Evolutionary conservation across 495 filamentous ascomycete species (phyloP).

Genomic region (Penicillium paxilli): DNA sequence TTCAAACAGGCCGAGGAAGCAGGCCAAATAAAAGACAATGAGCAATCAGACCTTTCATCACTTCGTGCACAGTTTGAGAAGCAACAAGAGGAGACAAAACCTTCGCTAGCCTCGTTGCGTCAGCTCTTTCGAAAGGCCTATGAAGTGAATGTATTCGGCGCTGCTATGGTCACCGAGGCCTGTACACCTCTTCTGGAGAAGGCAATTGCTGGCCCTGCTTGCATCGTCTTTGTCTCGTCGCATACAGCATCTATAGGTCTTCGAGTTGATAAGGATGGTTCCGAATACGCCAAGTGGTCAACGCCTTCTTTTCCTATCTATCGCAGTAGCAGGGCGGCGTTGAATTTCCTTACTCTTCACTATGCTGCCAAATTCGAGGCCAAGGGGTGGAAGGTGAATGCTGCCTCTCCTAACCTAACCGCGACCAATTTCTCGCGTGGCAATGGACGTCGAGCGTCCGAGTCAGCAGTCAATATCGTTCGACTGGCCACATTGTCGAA

Average conservation of each 20-base stretch:
- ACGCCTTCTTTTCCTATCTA: constrained; percentile 19
- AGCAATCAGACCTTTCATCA: background rate
- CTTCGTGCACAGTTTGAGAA: background rate
- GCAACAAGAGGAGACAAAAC: constrained; percentile 1
- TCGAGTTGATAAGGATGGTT: constrained; percentile 10
- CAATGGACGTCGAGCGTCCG: constrained; percentile 15
- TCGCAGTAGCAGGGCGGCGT: constrained; percentile 35
- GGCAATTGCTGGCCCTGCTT: constrained; percentile 23
- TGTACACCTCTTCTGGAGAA: constrained; percentile 46
- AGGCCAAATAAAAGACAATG: background rate
- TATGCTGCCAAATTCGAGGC: constrained; percentile 21
- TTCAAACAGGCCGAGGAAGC: constrained; percentile 1
- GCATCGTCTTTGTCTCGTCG: constrained; percentile 44
- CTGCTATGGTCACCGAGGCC: constrained; percentile 37
- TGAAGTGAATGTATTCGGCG: constrained; percentile 43
- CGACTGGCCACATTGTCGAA: constrained; percentile 21
- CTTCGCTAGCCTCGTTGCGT: constrained; percentile 19
- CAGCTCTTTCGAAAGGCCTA: constrained; percentile 32
- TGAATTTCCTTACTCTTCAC: constrained; percentile 40
- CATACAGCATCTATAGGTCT: constrained; percentile 30
- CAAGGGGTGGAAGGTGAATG: constrained; percentile 30
- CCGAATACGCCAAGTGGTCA: constrained; percentile 9
- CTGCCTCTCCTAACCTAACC: constrained; percentile 25
- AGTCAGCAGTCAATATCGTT: constrained; percentile 27
- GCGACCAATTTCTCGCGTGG: constrained; percentile 20